phyloP scores from a whole-genome alignment of 208 protist genomes.

The Trypanosoma mega region DNA sequence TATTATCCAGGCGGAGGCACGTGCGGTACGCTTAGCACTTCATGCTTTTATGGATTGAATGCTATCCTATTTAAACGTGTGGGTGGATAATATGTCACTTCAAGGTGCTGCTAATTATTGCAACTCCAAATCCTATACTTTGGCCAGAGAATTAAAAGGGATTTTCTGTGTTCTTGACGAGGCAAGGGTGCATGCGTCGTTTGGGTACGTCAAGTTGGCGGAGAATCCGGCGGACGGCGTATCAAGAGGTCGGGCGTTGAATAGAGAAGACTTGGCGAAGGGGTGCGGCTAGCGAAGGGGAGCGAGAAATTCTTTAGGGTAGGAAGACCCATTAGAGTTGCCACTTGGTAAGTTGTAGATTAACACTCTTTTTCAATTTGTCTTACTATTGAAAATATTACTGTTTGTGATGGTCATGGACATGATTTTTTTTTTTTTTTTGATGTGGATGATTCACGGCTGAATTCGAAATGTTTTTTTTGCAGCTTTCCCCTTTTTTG shows the following conservation, averaged over 20 bases:
- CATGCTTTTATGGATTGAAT: not conserved
- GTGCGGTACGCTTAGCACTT: slow-evolving; percentile 8
- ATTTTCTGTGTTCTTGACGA: not conserved
- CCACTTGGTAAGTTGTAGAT: not conserved
- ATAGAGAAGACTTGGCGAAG: not conserved
- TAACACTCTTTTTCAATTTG: not conserved
- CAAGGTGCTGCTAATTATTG: not conserved
- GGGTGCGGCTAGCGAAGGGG: not conserved
- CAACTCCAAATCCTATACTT: not conserved
- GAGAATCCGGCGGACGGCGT: not conserved
- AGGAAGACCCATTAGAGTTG: not conserved
- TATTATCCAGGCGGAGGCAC: slow-evolving; percentile 18
- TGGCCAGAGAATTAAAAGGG: not conserved
- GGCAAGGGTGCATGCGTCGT: not conserved
- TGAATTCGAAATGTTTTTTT: too few relatives aligned
- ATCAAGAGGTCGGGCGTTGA: not conserved
- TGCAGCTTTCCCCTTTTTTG: too few relatives aligned
- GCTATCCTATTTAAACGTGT: not conserved
- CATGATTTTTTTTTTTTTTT: too few relatives aligned
- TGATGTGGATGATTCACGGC: too few relatives aligned
- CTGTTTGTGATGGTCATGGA: too few relatives aligned
- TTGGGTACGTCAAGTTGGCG: not conserved
- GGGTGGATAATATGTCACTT: not conserved
- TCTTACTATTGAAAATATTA: not conserved
- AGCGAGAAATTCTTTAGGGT: too few relatives aligned